Evolutionary conservation across 2,329 filamentous ascomycete genomes (phyloP), one percentile per base, ranked within the genome.

Genomic region (Ampelomyces quisqualis): DNA sequence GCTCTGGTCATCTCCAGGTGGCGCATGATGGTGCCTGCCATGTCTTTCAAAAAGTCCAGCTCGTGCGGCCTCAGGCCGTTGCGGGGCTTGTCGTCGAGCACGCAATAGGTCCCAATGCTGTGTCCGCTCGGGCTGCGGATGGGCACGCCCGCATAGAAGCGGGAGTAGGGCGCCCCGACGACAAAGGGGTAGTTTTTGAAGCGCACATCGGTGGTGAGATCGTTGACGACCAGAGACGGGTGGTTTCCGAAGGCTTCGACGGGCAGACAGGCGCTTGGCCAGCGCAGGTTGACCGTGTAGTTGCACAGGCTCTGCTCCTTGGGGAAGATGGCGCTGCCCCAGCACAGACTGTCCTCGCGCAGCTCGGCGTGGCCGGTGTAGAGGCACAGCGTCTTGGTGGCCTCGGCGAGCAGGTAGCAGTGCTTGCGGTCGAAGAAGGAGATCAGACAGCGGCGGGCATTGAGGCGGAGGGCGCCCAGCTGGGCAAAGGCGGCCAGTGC

Each of bases 71-170:
- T 67, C 13, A 85, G 55, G 0, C 75, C 76, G 28, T 75, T 54
- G 10, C 79, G 75, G 0, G 78, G 74, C n/a, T 71, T 70, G 29
- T 78, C 74, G 49, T 85, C 81, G 3, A 82, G 67, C 2, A 85
- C 74, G 37, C 77, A 77, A 43, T 82, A 80, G 8, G 74, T 75
- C 7, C 83, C 83, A 40, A 86, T 79, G 32, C 75, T 74, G 51
- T 78, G 75, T 19, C 77, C 74, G 23, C 73, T 76, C 0, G 74
- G 74, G 3, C 78, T 81, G 18, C 76, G 74, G 38, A 86, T 78
- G 0, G 82, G 82, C 0, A 84, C 81, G 13, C 77, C 77, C 5
- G 77, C 78, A 43, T 80, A 79, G 54, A 81, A 81, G 3, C 62
- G 57, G 13, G 58, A 54, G 22, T 43, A 61, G 47, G 50, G 68